Base-by-base conservation (phyloP, 75 land plant genomes). In the Pseudotsuga menziesii region DNA sequence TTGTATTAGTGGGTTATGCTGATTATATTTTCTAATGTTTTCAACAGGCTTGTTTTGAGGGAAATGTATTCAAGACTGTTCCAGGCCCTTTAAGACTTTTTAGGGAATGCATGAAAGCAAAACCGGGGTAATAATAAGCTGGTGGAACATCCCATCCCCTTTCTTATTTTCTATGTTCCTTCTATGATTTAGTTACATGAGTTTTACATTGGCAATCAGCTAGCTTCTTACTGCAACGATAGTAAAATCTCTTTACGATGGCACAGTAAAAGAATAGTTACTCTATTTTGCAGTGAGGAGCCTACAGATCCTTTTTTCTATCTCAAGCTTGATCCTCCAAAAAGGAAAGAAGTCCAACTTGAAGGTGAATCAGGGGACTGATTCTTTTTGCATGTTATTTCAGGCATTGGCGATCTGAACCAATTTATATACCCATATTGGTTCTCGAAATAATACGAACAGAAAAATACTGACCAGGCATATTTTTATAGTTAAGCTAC, bases 61-160 rank as follows among this genome's bases (percentile, higher is more conserved):
- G 92, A 75, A 90, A 90, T 58, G 85, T 89, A 66, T 90, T 89
- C 62, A 88, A 88, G 75, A 88, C 87, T n/a, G 78, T 88, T 77
- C 90, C 87, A 72, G 89, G 92, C 7, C 92, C 92, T 80, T 85
- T 87, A 83, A 87, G 84, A 81, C 88, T 90, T 20, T 90, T 90
- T 69, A 85, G 86, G 84, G 72, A 74, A 66, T 90, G 89, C 82
- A 90, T 90, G 92, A 87, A 87, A 15, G 83, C 92, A 48, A 88
- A 87, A 57, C 92, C 92, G 26, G 89, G 88, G 92, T 87, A 82
- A 72, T 13, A 57, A 41, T 6, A 20, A 3, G 36, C 19, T 32
- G 69, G 35, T 29, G 39, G 64, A 64, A 32, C 14, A 64, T 64
- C n/a, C 41, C 70, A 64, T 17, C 5, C 39, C 70, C 5, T 35